A percentile compares a stretch with the other conserved stretches of the same genome.
phyloP scores from a whole-genome alignment of 2,329 filamentous ascomycete species.

The Plenodomus lindquistii region DNA sequence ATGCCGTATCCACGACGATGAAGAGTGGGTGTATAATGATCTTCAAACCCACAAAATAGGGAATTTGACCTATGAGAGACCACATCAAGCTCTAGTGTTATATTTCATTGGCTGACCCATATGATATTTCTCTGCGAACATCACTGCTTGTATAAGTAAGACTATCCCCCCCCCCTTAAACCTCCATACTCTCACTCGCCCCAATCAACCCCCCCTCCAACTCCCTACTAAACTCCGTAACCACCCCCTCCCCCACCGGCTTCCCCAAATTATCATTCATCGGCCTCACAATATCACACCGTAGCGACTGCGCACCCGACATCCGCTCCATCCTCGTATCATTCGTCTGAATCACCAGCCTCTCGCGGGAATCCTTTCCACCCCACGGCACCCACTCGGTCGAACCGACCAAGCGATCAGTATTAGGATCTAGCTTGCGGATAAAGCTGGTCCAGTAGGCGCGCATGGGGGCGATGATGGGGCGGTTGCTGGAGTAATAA shows the following conservation, averaged over 20 bases:
- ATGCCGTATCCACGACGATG: too few species aligned
- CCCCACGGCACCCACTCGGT: constrained; percentile 58
- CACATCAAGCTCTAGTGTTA: too few species aligned
- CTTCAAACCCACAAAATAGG: too few species aligned
- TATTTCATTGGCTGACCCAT: too few species aligned
- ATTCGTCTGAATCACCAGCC: constrained; percentile 46
- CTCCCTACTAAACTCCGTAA: constrained; percentile 7
- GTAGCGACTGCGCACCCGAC: constrained; percentile 7
- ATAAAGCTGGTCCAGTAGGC: constrained; percentile 78
- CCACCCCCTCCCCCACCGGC: constrained; percentile 6
- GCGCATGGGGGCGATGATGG: constrained; percentile 65
- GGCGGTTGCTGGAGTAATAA: constrained; percentile 61
- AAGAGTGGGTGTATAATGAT: too few species aligned
- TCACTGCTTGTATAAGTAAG: too few species aligned
- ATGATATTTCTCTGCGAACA: too few species aligned
- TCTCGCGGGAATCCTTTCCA: constrained; percentile 21
- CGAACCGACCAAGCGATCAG: constrained; percentile 48
- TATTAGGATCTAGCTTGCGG: constrained; percentile 67
- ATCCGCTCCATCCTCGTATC: constrained; percentile 47
- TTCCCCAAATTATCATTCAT: constrained; percentile 14
- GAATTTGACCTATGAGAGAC: too few species aligned
- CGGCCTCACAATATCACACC: constrained; percentile 12
- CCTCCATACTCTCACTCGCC: constrained; percentile 8
- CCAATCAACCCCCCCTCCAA: constrained; percentile 7
- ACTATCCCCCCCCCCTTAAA: too few species aligned